phyloP scores from a whole-genome alignment of 805 yeast species.

The Yarrowia sp. region DNA sequence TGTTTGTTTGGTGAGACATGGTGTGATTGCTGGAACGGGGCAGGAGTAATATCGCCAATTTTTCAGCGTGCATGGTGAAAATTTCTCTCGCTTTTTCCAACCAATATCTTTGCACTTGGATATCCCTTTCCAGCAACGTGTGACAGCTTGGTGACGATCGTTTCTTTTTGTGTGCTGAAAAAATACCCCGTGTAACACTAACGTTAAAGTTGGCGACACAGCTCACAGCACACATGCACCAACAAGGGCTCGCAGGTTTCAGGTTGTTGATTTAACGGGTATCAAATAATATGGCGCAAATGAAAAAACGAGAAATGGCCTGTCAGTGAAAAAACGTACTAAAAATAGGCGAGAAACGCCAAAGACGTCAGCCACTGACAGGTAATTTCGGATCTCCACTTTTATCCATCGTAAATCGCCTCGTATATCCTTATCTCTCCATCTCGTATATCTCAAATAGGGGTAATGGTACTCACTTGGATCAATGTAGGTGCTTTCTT shows the following conservation, averaged over 20 bases:
- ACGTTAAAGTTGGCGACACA: slow-evolving; percentile 20
- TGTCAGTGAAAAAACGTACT: too few relatives aligned
- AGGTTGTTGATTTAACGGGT: slow-evolving; percentile 1
- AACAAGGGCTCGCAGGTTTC: slow-evolving; percentile 13
- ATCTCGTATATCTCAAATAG: neutral
- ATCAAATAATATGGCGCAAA: neutral
- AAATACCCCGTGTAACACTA: slow-evolving; percentile 17
- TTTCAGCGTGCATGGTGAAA: too few relatives aligned
- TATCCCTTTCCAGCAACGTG: neutral
- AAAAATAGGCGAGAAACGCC: too few relatives aligned
- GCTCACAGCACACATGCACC: neutral
- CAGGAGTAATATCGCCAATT: neutral
- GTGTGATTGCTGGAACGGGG: neutral
- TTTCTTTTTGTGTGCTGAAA: too few relatives aligned
- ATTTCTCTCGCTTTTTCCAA: too few relatives aligned
- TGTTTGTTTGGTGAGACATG: neutral
- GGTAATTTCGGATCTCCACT: too few relatives aligned
- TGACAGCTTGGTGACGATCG: neutral
- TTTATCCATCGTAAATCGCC: neutral
- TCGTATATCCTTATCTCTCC: neutral
- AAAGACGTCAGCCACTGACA: too few relatives aligned
- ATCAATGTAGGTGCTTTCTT: slow-evolving; percentile 7
- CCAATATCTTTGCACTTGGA: neutral
- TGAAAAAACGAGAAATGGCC: too few relatives aligned
- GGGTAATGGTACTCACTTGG: slow-evolving; percentile 25